Percentiles rank a stretch among this genome's conserved stretches.
Conservation (phyloP, 495 filamentous ascomycete species). For the Penicillium bovifimosum region DNA sequence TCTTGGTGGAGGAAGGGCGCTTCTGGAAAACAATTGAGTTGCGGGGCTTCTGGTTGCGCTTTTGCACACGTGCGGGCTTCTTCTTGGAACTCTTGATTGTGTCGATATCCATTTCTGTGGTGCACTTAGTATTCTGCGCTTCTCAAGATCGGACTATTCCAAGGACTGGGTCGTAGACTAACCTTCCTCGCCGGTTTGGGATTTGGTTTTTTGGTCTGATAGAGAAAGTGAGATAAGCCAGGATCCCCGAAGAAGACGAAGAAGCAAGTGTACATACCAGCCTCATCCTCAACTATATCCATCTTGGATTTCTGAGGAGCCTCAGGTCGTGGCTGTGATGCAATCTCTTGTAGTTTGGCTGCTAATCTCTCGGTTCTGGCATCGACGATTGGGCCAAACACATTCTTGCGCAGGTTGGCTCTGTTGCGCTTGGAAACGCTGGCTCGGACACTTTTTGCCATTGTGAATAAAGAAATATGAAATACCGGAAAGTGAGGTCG, state of each 20-base stretch:
- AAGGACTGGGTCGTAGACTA: neutral
- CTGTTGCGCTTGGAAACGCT: slow-evolving; percentile 74
- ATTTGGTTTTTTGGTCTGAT: slow-evolving; percentile 14
- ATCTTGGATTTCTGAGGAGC: slow-evolving; percentile 20
- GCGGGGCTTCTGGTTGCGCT: slow-evolving; percentile 37
- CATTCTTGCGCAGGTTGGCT: slow-evolving; percentile 62
- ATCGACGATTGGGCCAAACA: slow-evolving; percentile 73
- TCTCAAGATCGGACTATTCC: neutral
- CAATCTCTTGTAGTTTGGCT: slow-evolving; percentile 71
- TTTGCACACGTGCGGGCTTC: slow-evolving; percentile 33
- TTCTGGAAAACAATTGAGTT: slow-evolving; percentile 41
- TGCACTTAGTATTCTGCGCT: slow-evolving; percentile 5
- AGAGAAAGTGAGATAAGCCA: neutral
- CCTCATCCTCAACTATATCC: slow-evolving; percentile 13
- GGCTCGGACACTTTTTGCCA: slow-evolving; percentile 79
- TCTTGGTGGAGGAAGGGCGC: slow-evolving; percentile 26
- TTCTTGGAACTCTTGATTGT: slow-evolving; percentile 17
- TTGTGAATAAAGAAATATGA: slow-evolving; percentile 30
- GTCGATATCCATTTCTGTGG: slow-evolving; percentile 40
- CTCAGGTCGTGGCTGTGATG: slow-evolving; percentile 52
- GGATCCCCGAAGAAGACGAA: neutral
- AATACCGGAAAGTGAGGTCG: neutral
- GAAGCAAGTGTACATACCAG: slow-evolving; percentile 24
- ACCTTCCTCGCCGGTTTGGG: slow-evolving; percentile 21
- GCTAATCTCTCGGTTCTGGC: slow-evolving; percentile 73